phyloP scores from a whole-genome alignment of 176 grass and related monocot genomes.

The Zea mays region DNA sequence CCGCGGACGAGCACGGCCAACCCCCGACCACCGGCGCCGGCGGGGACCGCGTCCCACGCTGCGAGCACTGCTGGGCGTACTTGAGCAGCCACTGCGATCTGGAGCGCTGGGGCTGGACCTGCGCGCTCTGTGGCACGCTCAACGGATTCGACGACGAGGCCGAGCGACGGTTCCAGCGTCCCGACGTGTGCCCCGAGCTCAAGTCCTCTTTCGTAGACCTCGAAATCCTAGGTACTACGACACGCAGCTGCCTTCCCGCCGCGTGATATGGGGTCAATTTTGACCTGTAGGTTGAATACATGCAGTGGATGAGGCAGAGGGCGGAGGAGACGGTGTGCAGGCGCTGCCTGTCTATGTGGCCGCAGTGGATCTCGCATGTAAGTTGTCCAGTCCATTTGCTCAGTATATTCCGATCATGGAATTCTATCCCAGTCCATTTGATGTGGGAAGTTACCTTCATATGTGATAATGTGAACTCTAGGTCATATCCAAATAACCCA shows the following conservation, averaged over 20 bases:
- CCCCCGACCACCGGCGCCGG: conserved; percentile 40
- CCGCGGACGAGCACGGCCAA: conserved; percentile 62
- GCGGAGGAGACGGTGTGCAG: conserved; percentile 39
- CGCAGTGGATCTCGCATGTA: conserved; percentile 89
- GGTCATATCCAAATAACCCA: neutral
- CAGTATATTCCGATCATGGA: conserved; percentile 3
- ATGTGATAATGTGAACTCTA: neutral
- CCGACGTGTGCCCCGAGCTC: conserved; percentile 65
- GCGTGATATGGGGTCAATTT: neutral
- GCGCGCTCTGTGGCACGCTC: conserved; percentile 75
- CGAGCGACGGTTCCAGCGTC: conserved; percentile 54
- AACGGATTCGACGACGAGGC: conserved; percentile 66
- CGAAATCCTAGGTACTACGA: conserved; percentile 58
- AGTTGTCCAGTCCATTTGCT: conserved; percentile 33
- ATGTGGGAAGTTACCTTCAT: conserved; percentile 15
- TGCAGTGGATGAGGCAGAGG: conserved; percentile 60
- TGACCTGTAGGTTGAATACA: conserved; percentile 30
- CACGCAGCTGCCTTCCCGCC: neutral
- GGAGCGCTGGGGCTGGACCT: conserved; percentile 84
- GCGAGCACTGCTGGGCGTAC: conserved; percentile 91
- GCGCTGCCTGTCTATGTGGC: conserved; percentile 94
- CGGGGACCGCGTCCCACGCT: conserved; percentile 74
- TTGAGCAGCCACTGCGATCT: conserved; percentile 69
- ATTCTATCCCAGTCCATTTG: neutral
- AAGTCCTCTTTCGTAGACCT: conserved; percentile 78